Evolutionary conservation across 257 asterid species (phyloP).

Genomic region (Solanum medicagineum): DNA sequence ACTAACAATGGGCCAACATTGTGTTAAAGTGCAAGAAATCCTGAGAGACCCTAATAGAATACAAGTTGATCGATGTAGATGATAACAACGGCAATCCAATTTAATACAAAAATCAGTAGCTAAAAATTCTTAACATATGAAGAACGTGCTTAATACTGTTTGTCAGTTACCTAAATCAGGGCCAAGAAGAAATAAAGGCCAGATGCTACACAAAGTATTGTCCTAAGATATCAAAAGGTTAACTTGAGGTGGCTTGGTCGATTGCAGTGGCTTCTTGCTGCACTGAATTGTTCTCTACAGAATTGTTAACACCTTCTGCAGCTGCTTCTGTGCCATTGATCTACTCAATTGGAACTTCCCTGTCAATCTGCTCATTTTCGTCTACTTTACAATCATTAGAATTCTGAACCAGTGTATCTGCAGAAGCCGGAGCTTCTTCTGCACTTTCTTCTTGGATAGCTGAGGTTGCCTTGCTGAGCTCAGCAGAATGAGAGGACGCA

Average conservation of each 20-base stretch:
- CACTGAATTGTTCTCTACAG: background rate
- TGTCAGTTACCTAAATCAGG: background rate
- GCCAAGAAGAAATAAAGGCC: background rate
- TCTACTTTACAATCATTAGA: background rate
- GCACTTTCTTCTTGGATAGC: background rate
- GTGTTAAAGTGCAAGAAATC: background rate
- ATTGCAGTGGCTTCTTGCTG: background rate
- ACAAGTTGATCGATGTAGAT: background rate
- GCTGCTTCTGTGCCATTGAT: background rate
- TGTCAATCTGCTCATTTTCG: background rate
- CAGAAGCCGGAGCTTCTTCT: background rate
- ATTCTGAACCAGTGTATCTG: background rate
- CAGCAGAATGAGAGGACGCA: background rate
- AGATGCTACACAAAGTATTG: background rate
- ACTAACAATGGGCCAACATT: background rate
- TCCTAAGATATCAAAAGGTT: background rate
- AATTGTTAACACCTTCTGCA: background rate
- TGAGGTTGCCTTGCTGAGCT: background rate
- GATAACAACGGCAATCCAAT: background rate
- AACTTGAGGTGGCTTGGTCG: background rate
- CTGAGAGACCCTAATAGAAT: background rate
- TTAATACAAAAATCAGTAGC: background rate
- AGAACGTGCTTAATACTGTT: background rate
- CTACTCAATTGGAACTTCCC: background rate
- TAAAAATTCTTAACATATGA: background rate